Evolutionary conservation across 495 filamentous ascomycete species (phyloP).

Genomic region (Penicillium paxilli): DNA sequence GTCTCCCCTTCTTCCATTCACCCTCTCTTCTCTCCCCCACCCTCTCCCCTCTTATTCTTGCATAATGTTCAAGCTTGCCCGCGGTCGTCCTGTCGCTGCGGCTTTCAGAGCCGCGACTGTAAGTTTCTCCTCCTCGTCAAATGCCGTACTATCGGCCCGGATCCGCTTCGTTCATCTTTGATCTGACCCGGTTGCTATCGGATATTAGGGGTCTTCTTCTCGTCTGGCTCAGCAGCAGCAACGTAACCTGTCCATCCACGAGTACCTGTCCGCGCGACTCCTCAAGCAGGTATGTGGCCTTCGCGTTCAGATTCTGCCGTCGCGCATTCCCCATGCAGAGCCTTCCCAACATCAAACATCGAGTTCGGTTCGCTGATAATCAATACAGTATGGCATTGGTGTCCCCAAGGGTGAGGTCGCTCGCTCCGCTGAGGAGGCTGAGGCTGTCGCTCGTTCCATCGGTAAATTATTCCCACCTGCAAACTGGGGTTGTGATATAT

Average conservation of each 20-base stretch:
- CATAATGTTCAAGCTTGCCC: constrained; percentile 74
- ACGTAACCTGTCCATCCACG: constrained; percentile 91
- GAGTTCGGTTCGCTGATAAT: constrained; percentile 21
- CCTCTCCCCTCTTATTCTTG: constrained; percentile 23
- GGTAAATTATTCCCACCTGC: constrained; percentile 46
- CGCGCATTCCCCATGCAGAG: constrained; percentile 13
- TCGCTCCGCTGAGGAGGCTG: constrained; percentile 79
- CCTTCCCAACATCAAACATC: background rate
- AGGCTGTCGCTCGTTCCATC: constrained; percentile 85
- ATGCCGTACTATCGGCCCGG: constrained; percentile 18
- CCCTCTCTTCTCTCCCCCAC: constrained; percentile 25
- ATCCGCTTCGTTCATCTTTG: constrained; percentile 6
- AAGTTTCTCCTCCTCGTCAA: constrained; percentile 21
- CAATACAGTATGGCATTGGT: constrained; percentile 82
- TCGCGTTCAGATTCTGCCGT: constrained; percentile 16
- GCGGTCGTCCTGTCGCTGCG: constrained; percentile 64
- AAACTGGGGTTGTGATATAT: too few species aligned
- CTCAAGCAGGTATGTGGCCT: constrained; percentile 69
- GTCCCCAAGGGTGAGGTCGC: constrained; percentile 88
- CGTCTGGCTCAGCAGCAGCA: constrained; percentile 64
- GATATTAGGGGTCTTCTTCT: constrained; percentile 48
- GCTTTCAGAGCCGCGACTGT: constrained; percentile 67
- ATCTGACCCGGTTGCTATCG: constrained; percentile 19
- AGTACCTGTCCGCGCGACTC: constrained; percentile 91
- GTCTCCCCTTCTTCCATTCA: constrained; percentile 2